Base-by-base conservation (phyloP, 2,329 filamentous ascomycete species). In the Nothopassalora personata region DNA sequence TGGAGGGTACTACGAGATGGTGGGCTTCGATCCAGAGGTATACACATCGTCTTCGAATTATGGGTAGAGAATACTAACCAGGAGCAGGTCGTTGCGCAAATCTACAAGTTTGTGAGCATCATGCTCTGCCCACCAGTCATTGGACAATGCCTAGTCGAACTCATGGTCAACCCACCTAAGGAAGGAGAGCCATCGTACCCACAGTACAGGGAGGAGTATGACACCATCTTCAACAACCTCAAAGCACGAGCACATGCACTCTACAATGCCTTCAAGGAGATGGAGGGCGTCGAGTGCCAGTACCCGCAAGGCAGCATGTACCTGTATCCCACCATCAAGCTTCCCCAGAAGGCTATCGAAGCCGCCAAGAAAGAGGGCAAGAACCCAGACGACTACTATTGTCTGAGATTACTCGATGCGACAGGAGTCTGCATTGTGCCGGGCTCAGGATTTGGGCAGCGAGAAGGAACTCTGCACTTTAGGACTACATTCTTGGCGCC, bases 41-140 rank as follows among this genome's bases (percentile, higher is more conserved):
- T 64, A 67, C 11, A 27, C n/a, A 43, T 53, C 33, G 45, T 39
- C 18, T 1, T 36, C 8, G 46, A 11, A 0, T 19, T 31, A 27
- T 13, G 31, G 27, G 52, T 43, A 27, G 51, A 19, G 28, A 34
- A 5, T 18, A 58, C 66, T 69, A 58, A 71, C 58, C 13, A 15
- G 6, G 73, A 77, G 10, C 82, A 89, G 70, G 94, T 99, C 65
- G 87, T 90, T 71, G 90, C 88, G 65, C 88, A 97, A 80, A 92
- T 99, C 75, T 97, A 97, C 86, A 99, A 99, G 80, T 96, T 96
- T 74, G 89, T 97, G 72, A 94, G 89, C 74, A 97, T 99, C 79
- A 93, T 90, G 79, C 87, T 99, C 66, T 99, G 94, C 78, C 88
- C 94, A 53, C 93, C 94, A 28, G 94, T 99, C 68, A 84, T 96